A percentile compares a stretch with the other conserved stretches of the same genome.
These are phyloP conservation scores for Cercophora scortea DNA, from an alignment of 495 filamentous ascomycete species.

Conservation along the genomic window DNA sequence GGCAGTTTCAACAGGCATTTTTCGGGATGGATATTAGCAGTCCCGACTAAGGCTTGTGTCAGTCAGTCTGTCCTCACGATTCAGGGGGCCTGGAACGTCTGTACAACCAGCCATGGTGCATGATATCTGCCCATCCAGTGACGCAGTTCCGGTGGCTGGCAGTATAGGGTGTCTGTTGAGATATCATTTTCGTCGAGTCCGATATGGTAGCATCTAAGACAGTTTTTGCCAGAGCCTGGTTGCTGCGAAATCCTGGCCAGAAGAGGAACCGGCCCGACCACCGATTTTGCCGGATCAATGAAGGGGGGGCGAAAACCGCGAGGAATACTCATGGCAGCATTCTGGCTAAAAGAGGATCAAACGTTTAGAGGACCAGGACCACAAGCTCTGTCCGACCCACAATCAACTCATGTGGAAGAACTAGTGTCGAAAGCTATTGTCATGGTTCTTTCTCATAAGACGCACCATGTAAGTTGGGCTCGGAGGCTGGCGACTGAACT, in stretches of 20 bases:
- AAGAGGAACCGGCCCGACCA: constrained; percentile 32
- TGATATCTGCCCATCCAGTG: too few species aligned
- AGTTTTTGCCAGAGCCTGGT: too few species aligned
- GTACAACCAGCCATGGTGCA: too few species aligned
- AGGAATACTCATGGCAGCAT: constrained; percentile 16
- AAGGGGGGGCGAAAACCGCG: constrained; percentile 5
- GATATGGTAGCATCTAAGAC: neutral
- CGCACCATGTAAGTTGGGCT: neutral
- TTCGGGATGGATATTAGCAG: too few species aligned
- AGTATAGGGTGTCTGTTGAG: neutral
- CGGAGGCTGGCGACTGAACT: neutral
- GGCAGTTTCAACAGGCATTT: too few species aligned
- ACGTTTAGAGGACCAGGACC: constrained; percentile 16
- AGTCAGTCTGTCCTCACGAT: too few species aligned
- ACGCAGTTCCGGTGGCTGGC: neutral
- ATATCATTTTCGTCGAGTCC: neutral
- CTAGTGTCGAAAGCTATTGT: neutral
- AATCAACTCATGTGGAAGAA: neutral
- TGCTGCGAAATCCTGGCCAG: neutral
- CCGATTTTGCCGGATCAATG: constrained; percentile 36
- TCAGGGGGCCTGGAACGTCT: too few species aligned
- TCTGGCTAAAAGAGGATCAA: constrained; percentile 45
- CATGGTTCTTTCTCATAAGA: neutral
- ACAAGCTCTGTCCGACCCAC: constrained; percentile 11
- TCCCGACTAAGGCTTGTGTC: too few species aligned